phyloP scores from a whole-genome alignment of 139 green algal genomes.

The Asterochloris erici region DNA sequence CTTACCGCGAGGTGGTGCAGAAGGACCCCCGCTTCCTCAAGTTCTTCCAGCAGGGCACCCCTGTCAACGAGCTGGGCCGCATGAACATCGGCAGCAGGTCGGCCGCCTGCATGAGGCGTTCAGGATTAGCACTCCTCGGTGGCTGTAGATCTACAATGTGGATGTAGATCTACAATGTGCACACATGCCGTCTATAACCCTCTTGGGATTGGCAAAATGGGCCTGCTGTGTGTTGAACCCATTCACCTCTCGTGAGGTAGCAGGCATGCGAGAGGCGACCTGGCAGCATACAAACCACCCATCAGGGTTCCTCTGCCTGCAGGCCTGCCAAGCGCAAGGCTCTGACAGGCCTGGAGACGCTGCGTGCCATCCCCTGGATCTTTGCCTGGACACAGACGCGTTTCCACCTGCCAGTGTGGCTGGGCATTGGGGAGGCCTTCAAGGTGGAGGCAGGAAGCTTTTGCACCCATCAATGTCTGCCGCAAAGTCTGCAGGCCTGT shows the following conservation, averaged over 20 bases:
- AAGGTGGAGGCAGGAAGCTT: constrained; percentile 1
- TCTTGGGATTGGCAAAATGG: too few species aligned
- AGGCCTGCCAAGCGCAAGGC: constrained; percentile 49
- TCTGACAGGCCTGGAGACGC: constrained; percentile 78
- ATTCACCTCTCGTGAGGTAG: too few species aligned
- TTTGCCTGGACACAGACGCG: constrained; percentile 98
- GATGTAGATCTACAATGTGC: too few species aligned
- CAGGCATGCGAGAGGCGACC: too few species aligned
- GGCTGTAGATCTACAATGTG: too few species aligned
- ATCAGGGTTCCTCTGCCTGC: too few species aligned
- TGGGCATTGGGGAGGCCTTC: constrained; percentile 92
- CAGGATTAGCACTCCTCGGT: too few species aligned
- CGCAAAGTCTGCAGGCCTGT: too few species aligned
- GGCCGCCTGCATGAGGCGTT: constrained; percentile 43
- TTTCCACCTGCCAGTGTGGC: constrained; percentile 96
- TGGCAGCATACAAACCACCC: too few species aligned
- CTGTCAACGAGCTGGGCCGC: constrained; percentile 90
- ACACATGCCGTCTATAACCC: too few species aligned
- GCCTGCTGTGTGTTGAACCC: too few species aligned
- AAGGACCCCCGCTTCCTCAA: constrained; percentile 71
- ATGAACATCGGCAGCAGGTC: constrained; percentile 91
- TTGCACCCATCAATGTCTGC: not conserved
- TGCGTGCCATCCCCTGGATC: constrained; percentile 98
- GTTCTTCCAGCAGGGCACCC: constrained; percentile 90
- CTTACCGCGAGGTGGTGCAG: constrained; percentile 63